Percentiles rank a stretch among this genome's conserved stretches.
These are phyloP conservation scores for Clonostachys solani DNA, from an alignment of 2,329 filamentous ascomycete genomes.

Conservation along the genomic window DNA sequence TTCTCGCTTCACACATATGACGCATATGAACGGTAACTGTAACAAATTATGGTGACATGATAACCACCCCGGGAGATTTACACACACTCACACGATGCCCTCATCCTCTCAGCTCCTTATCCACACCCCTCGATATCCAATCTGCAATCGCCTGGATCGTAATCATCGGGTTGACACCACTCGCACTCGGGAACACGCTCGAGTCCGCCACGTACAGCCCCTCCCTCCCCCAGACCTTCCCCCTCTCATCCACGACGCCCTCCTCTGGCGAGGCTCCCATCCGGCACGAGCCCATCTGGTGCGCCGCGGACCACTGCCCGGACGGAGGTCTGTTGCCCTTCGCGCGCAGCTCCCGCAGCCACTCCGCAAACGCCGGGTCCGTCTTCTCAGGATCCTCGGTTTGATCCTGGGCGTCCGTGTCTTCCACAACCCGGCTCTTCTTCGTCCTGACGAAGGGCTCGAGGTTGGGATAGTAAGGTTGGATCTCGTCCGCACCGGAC, in stretches of 20 bases:
- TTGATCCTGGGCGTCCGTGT: slow-evolving; percentile 10
- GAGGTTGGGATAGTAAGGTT: slow-evolving; percentile 57
- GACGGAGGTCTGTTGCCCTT: slow-evolving; percentile 46
- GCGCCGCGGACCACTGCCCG: slow-evolving; percentile 61
- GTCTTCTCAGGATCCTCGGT: slow-evolving; percentile 40
- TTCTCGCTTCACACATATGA: too few species aligned
- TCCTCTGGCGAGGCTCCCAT: slow-evolving; percentile 55
- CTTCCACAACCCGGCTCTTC: slow-evolving; percentile 8
- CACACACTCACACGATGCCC: neutral
- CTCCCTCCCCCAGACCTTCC: slow-evolving; percentile 61
- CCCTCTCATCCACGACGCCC: slow-evolving; percentile 55
- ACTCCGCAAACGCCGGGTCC: slow-evolving; percentile 56
- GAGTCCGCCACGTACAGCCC: slow-evolving; percentile 69
- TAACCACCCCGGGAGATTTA: too few species aligned
- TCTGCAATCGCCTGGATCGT: slow-evolving; percentile 69
- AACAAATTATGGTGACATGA: too few species aligned
- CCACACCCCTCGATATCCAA: slow-evolving; percentile 56
- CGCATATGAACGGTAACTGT: too few species aligned
- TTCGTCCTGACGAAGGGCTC: slow-evolving; percentile 51
- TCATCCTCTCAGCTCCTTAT: slow-evolving; percentile 28
- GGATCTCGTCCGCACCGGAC: slow-evolving; percentile 76
- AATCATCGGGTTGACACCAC: slow-evolving; percentile 79
- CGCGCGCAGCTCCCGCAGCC: slow-evolving; percentile 47
- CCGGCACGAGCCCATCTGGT: slow-evolving; percentile 76
- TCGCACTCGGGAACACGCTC: slow-evolving; percentile 72